These are phyloP conservation scores for Schizothecium vesticola DNA, from an alignment of 495 filamentous ascomycete species.

Conservation along the genomic window DNA sequence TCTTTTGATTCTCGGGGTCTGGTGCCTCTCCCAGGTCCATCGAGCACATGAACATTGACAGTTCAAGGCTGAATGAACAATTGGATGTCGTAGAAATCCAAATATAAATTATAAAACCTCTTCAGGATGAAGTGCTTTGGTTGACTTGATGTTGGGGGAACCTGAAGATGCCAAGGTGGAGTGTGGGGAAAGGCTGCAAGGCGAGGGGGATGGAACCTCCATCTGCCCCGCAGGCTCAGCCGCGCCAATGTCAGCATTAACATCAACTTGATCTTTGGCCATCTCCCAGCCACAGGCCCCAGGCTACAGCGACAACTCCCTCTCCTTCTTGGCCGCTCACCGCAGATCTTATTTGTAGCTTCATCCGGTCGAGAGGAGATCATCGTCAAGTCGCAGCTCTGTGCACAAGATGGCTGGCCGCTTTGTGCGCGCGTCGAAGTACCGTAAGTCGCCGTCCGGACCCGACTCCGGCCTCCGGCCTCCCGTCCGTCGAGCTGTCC, in stretches of 20 bases:
- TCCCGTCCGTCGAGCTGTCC: conserved; percentile 3
- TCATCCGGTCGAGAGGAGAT: background rate
- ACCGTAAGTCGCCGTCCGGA: conserved; percentile 61
- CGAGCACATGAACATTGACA: too few species aligned
- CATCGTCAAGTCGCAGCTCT: background rate
- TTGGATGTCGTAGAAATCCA: too few species aligned
- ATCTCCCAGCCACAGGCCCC: background rate
- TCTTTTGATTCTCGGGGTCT: too few species aligned
- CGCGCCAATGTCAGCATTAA: background rate
- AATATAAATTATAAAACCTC: too few species aligned
- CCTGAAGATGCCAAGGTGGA: background rate
- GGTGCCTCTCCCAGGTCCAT: too few species aligned
- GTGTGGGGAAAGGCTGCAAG: background rate
- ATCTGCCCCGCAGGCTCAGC: conserved; percentile 4
- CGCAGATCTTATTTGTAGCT: background rate
- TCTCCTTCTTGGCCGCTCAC: background rate
- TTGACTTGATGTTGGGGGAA: background rate
- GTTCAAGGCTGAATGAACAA: too few species aligned
- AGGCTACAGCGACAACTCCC: too few species aligned
- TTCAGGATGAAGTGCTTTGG: background rate
- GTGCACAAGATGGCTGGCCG: conserved; percentile 75
- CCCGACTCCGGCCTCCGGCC: conserved; percentile 9
- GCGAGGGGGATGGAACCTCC: background rate
- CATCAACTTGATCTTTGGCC: background rate
- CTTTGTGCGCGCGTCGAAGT: conserved; percentile 97